phyloP scores from a whole-genome alignment of 2,329 filamentous ascomycete species.

The Trichoderma breve region DNA sequence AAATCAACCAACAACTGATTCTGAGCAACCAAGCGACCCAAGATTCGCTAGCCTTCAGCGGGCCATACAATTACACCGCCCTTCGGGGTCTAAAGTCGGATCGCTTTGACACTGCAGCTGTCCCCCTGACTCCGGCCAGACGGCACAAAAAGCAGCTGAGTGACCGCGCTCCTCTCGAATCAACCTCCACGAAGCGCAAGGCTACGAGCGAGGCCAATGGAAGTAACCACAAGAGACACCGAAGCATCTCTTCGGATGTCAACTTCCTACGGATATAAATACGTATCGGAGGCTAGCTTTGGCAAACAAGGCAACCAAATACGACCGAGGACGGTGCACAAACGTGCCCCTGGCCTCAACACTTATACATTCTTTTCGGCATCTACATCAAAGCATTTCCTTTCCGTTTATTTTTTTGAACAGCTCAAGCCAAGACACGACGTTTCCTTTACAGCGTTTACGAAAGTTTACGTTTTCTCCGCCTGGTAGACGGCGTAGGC shows the following conservation, averaged over 20 bases:
- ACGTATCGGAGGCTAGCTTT: constrained; percentile 9
- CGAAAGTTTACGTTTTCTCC: not conserved
- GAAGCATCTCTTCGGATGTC: constrained; percentile 59
- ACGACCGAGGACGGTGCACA: constrained; percentile 47
- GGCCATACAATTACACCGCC: constrained; percentile 58
- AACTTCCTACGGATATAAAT: constrained; percentile 46
- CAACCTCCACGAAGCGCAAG: constrained; percentile 54
- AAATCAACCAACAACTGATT: constrained; percentile 60
- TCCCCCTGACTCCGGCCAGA: constrained; percentile 66
- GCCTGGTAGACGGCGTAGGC: constrained; percentile 18
- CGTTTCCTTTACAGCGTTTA: constrained; percentile 8
- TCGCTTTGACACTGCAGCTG: constrained; percentile 62
- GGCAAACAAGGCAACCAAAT: constrained; percentile 26
- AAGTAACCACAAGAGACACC: constrained; percentile 53
- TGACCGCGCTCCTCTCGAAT: constrained; percentile 51
- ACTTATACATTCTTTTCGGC: constrained; percentile 13
- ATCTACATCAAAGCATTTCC: constrained; percentile 1
- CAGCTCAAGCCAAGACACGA: not conserved
- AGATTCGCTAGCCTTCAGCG: constrained; percentile 61
- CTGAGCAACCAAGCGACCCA: constrained; percentile 59
- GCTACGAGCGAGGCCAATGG: constrained; percentile 43
- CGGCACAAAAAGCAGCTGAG: constrained; percentile 52
- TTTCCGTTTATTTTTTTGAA: not conserved
- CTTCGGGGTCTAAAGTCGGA: constrained; percentile 64
- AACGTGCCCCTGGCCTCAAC: constrained; percentile 43